Evolutionary conservation across 75 land plant genomes (phyloP), one percentile per base, ranked within the genome.

Genomic region (Sequoia sempervirens): DNA sequence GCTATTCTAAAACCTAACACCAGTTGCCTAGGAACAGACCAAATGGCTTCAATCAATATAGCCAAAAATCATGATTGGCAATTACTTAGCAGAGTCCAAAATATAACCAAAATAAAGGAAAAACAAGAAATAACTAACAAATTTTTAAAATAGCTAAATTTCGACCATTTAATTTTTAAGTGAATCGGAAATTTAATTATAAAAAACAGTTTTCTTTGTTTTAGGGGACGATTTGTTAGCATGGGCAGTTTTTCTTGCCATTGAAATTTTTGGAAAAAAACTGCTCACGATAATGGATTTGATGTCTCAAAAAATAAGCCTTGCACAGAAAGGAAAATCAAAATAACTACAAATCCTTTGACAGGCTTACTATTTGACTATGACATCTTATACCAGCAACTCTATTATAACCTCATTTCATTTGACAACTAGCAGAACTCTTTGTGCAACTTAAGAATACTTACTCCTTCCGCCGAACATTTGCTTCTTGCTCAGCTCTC

Each of bases 401-500:
- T 76, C 46, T 76, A 76, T 41, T 20, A 23, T 76, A 8, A 76
- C 43, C 23, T 4, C 20, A 13, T 40, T n/a, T 10, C n/a, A 9
- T 58, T 61, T 70, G 11, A 61, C 32, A 56, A 34, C 26, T 20
- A 56, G 12, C 36, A 18, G 82, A 12, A 40, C 26, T 23, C 23
- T 13, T 75, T 75, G n/a, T 20, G 46, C 1, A 23, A 8, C 28
- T 43, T 10, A 78, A 47, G 28, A 7, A 12, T 46, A 45, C 88
- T 80, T 54, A 87, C 88, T 90, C 86, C 52, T 90, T 90, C 38
- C 86, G 73, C n/a, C 58, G 66, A 36, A 90, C 91, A 86, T 90
- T 90, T 38, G 88, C 88, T 75, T 90, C 91, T 68, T 89, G 90
- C 86, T 89, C 91, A n/a, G 91, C 91, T 78, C 46, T 87, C 14